Conservation (phyloP, 306 rosid species). For the Fagus crenata region DNA sequence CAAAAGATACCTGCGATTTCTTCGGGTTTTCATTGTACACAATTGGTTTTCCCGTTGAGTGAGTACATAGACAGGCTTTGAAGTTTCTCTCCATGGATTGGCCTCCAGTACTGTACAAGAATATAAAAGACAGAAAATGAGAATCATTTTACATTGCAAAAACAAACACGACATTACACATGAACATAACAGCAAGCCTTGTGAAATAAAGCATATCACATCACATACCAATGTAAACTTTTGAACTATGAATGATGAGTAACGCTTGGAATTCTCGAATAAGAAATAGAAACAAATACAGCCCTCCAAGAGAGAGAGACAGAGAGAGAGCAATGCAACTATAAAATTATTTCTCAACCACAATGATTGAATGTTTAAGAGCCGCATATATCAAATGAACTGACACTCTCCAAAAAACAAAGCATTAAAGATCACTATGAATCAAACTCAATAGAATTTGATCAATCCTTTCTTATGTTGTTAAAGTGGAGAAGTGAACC, state of each 20-base stretch:
- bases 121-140: conserved; percentile 7
- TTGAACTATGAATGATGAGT: not conserved
- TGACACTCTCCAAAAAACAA: not conserved
- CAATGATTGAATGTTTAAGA: not conserved
- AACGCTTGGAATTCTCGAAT: not conserved
- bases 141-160: conserved; percentile 12
- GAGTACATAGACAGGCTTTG: conserved; percentile 91
- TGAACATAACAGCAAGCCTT: not conserved
- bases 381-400: not conserved
- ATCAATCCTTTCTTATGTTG: too few relatives aligned
- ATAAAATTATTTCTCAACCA: not conserved
- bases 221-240: not conserved
- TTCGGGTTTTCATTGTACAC: conserved; percentile 97
- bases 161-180: not conserved
- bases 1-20: conserved; percentile 66
- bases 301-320: not conserved
- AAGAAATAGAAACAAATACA: not conserved
- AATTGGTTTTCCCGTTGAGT: conserved; percentile 84
- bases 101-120: conserved; percentile 69
- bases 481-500: too few relatives aligned
- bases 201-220: not conserved
- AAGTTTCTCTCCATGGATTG: conserved; percentile 89
- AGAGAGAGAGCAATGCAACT: not conserved
- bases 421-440: not conserved
- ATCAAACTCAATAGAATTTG: too few relatives aligned